These are phyloP conservation scores for Ambrosiella xylebori DNA, from an alignment of 2,329 filamentous ascomycete species.

Conservation along the genomic window DNA sequence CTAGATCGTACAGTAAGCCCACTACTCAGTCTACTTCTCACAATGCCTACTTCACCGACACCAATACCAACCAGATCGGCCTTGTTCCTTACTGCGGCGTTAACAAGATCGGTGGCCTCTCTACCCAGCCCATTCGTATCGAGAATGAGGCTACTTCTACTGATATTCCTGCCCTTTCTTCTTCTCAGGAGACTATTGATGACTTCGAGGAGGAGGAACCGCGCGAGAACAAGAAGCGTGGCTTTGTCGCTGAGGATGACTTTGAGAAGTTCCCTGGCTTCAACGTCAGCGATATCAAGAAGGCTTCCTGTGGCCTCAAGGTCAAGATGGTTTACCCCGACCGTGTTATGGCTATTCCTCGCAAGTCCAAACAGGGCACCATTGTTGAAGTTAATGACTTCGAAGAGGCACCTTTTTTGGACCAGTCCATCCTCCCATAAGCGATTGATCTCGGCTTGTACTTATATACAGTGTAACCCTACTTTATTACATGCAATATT, in stretches of 20 bases:
- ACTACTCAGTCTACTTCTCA: background rate
- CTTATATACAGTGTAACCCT: background rate
- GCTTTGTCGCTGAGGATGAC: conserved; percentile 28
- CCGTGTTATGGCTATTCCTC: conserved; percentile 33
- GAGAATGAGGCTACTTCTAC: conserved; percentile 15
- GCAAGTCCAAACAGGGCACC: conserved; percentile 9
- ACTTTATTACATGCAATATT: background rate
- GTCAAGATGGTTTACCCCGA: conserved; percentile 22
- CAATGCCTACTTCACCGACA: background rate
- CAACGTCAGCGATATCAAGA: background rate
- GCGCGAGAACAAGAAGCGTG: conserved; percentile 26
- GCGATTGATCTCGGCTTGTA: background rate
- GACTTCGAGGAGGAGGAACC: conserved; percentile 17
- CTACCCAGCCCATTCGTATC: conserved; percentile 34
- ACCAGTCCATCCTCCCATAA: background rate
- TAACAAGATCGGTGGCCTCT: conserved; percentile 54
- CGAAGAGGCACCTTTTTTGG: conserved; percentile 50
- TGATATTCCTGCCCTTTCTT: conserved; percentile 31
- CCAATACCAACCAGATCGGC: conserved; percentile 39
- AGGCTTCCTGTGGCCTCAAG: conserved; percentile 22
- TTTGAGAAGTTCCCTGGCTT: conserved; percentile 13
- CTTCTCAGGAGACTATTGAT: conserved; percentile 37
- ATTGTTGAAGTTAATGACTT: conserved; percentile 34
- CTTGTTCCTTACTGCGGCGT: conserved; percentile 68
- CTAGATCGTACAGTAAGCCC: conserved; percentile 23